Percentiles rank a stretch among this genome's conserved stretches.
These are phyloP conservation scores for Moesziomyces sp. DNA, from an alignment of 1,284 basidiomycete species.

Conservation along the genomic window DNA sequence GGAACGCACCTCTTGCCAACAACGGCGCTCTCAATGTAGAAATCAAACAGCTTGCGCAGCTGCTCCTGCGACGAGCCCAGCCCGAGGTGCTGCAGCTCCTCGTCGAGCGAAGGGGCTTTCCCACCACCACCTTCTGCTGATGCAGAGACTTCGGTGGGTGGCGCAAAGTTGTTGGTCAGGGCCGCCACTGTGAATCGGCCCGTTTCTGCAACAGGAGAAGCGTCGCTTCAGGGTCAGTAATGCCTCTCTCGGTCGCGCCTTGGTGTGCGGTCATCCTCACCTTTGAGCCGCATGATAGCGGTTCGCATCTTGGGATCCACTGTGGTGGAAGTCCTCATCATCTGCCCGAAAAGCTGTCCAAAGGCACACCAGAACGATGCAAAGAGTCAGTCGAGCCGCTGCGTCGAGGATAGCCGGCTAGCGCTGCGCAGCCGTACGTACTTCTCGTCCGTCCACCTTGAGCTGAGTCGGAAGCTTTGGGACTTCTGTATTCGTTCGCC, in stretches of 20 bases:
- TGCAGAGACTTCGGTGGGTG: conserved; percentile 47
- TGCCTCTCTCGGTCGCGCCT: neutral
- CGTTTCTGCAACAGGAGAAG: conserved; percentile 40
- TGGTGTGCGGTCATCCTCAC: conserved; percentile 7
- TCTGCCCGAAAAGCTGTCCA: conserved; percentile 64
- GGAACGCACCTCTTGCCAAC: conserved; percentile 63
- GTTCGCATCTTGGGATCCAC: conserved; percentile 58
- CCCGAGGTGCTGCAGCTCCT: conserved; percentile 58
- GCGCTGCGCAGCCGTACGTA: conserved; percentile 5
- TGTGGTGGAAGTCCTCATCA: conserved; percentile 65
- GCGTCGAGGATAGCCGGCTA: no score
- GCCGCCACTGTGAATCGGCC: conserved; percentile 65
- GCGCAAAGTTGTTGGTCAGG: conserved; percentile 67
- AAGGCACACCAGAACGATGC: no score
- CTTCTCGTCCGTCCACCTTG: conserved; percentile 42
- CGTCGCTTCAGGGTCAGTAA: neutral
- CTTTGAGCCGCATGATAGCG: conserved; percentile 54
- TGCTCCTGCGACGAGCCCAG: conserved; percentile 34
- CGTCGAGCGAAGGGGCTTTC: conserved; percentile 41
- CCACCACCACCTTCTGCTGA: conserved; percentile 3
- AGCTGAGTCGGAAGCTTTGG: conserved; percentile 43
- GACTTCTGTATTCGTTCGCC: conserved; percentile 32
- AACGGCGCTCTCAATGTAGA: conserved; percentile 66
- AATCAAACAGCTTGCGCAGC: conserved; percentile 63
- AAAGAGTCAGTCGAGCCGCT: no score